Percentiles rank a stretch among this genome's conserved stretches.
Conservation (phyloP, 306 rosid species). For the Cucurbita moschata region DNA sequence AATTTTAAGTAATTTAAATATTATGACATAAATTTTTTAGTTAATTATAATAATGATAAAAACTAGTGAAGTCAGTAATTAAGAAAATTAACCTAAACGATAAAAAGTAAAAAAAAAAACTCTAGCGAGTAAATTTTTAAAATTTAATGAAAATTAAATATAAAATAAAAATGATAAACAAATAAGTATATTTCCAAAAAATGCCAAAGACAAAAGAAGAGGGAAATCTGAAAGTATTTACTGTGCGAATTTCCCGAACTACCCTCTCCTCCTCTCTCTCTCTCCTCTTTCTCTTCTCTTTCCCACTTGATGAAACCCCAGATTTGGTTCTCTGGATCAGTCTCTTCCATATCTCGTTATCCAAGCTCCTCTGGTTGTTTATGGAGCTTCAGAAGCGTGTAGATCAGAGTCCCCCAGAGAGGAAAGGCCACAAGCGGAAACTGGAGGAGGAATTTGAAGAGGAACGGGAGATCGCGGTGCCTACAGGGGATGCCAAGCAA, state of each 20-base stretch:
- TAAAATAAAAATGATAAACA: too few species aligned
- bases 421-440: constrained; percentile 91
- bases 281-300: neutral
- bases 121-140: too few species aligned
- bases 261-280: constrained; percentile 20
- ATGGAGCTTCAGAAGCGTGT: constrained; percentile 68
- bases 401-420: constrained; percentile 52
- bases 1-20: too few species aligned
- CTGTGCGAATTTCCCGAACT: constrained; percentile 7
- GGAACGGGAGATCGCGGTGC: constrained; percentile 48
- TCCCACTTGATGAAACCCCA: constrained; percentile 5
- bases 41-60: too few species aligned
- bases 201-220: neutral
- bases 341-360: constrained; percentile 9
- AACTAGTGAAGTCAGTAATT: too few species aligned
- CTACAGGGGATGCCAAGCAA: constrained; percentile 49
- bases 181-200: too few species aligned
- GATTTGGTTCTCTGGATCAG: constrained; percentile 6
- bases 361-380: constrained; percentile 16
- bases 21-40: too few species aligned
- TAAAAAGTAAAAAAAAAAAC: too few species aligned
- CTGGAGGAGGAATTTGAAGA: constrained; percentile 60
- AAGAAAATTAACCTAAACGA: too few species aligned
- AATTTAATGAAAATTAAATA: too few species aligned
- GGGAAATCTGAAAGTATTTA: neutral